Percentiles rank a stretch among this genome's conserved stretches.
Conservation (phyloP, 75 land plant species). For the Chamaecyparis obtusa region DNA sequence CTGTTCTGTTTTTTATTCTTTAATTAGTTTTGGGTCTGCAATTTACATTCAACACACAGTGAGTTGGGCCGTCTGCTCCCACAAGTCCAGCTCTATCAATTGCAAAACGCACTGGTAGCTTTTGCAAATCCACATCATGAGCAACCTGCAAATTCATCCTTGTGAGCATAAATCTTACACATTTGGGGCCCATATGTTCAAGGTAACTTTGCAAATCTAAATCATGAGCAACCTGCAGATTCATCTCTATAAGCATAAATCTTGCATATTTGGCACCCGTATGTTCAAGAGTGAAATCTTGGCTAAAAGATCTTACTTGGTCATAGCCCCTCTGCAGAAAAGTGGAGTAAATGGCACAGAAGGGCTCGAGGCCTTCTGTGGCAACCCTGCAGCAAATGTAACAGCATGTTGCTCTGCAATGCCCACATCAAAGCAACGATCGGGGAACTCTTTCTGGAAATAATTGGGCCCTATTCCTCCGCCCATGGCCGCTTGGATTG, state of each 20-base stretch:
- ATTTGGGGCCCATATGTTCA: neutral
- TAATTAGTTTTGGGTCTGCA: too few relatives aligned
- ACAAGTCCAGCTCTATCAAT: slow-evolving; percentile 85
- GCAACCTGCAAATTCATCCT: slow-evolving; percentile 45
- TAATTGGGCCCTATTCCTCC: slow-evolving; percentile 85
- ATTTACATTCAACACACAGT: too few relatives aligned
- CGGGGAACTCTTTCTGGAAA: slow-evolving; percentile 76
- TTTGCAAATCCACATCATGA: slow-evolving; percentile 89
- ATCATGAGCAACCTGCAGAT: too few relatives aligned
- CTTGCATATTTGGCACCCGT: too few relatives aligned
- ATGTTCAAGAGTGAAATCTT: neutral
- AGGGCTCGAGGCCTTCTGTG: slow-evolving; percentile 80
- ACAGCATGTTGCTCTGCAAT: slow-evolving; percentile 95
- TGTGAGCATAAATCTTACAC: neutral
- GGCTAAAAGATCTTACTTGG: slow-evolving; percentile 36
- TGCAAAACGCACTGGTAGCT: slow-evolving; percentile 82
- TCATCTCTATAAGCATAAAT: too few relatives aligned
- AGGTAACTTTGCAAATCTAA: too few relatives aligned
- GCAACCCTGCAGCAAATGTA: slow-evolving; percentile 96
- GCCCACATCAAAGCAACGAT: slow-evolving; percentile 85
- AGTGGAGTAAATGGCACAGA: slow-evolving; percentile 83
- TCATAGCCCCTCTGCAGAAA: slow-evolving; percentile 87
- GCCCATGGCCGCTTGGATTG: slow-evolving; percentile 94
- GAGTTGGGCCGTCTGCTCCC: slow-evolving; percentile 91
- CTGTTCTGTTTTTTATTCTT: too few relatives aligned